These are phyloP conservation scores for Malbranchea cinnamomea DNA, from an alignment of 2,329 filamentous ascomycete genomes.

Conservation along the genomic window DNA sequence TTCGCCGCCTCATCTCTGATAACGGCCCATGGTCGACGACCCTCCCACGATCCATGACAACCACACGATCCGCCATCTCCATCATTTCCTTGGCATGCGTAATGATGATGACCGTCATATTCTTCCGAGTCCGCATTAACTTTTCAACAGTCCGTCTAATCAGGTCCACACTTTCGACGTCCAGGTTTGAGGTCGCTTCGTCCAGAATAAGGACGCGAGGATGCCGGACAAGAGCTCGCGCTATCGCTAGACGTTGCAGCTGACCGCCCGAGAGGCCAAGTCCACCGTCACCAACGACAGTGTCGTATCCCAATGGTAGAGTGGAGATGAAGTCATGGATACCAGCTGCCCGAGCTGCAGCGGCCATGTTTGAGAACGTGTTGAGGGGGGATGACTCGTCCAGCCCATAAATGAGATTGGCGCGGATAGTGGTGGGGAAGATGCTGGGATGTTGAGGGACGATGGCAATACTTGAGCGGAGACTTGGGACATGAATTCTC, in stretches of 20 bases:
- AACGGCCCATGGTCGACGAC: slow-evolving; percentile 57
- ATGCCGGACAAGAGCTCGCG: slow-evolving; percentile 56
- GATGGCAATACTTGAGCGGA: slow-evolving; percentile 48
- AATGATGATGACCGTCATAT: slow-evolving; percentile 60
- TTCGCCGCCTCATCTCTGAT: slow-evolving; percentile 43
- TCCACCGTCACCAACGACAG: slow-evolving; percentile 62
- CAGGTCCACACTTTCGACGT: slow-evolving; percentile 49
- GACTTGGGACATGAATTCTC: slow-evolving; percentile 42
- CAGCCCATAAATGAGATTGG: slow-evolving; percentile 60
- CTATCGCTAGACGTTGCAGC: slow-evolving; percentile 66
- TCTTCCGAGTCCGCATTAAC: slow-evolving; percentile 30
- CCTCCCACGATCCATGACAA: slow-evolving; percentile 55
- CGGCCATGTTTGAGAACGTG: slow-evolving; percentile 33
- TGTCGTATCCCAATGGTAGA: slow-evolving; percentile 57
- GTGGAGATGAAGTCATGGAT: slow-evolving; percentile 64
- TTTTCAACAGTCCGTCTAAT: slow-evolving; percentile 48
- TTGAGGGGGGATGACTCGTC: slow-evolving; percentile 37
- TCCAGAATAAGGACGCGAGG: slow-evolving; percentile 68
- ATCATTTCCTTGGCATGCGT: slow-evolving; percentile 83
- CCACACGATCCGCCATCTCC: slow-evolving; percentile 56
- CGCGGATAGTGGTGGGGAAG: slow-evolving; percentile 27
- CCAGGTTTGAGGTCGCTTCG: slow-evolving; percentile 72
- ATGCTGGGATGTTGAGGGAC: slow-evolving; percentile 51
- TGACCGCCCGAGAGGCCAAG: slow-evolving; percentile 65
- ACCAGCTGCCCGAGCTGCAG: slow-evolving; percentile 41